Percentiles rank a stretch among this genome's conserved stretches.
Conservation (phyloP, 352 stramenopile genomes). For the Globisporangium canariense region DNA sequence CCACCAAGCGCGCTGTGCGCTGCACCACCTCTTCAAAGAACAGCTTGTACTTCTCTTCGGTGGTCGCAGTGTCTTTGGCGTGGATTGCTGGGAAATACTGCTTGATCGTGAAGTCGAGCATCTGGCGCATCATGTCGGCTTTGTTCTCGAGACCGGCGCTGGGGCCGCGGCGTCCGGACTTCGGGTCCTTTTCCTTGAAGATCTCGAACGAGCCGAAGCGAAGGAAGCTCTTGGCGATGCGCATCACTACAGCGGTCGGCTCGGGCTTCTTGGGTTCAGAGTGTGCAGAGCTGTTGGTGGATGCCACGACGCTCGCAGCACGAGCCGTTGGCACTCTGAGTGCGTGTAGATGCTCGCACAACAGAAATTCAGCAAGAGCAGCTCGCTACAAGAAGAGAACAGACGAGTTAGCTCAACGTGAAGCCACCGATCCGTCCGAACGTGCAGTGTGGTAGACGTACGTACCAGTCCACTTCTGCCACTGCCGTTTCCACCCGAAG, state of each 20-base stretch:
- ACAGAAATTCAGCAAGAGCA: conserved; percentile 96
- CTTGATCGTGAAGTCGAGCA: conserved; percentile 78
- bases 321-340: conserved; percentile 93
- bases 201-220: conserved; percentile 96
- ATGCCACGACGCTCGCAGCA: conserved; percentile 77
- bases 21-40: no score
- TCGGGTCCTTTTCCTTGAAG: conserved; percentile 80
- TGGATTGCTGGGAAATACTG: conserved; percentile 65
- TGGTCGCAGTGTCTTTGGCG: conserved; percentile 2
- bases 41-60: not conserved
- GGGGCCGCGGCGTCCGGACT: conserved; percentile 61
- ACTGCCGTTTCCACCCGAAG: no score
- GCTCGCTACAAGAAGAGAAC: conserved; percentile 58
- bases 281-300: conserved; percentile 1
- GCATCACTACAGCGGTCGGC: conserved; percentile 77
- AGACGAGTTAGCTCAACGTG: not conserved
- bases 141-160: conserved; percentile 70
- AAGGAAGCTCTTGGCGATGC: conserved; percentile 92
- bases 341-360: conserved; percentile 94
- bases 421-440: no score
- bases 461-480: conserved; percentile 73
- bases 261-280: conserved; percentile 50
- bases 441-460: not conserved
- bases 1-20: no score
- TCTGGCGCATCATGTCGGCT: conserved; percentile 56